phyloP scores from a whole-genome alignment of 345 rosid species.

The Jatropha curcas region DNA sequence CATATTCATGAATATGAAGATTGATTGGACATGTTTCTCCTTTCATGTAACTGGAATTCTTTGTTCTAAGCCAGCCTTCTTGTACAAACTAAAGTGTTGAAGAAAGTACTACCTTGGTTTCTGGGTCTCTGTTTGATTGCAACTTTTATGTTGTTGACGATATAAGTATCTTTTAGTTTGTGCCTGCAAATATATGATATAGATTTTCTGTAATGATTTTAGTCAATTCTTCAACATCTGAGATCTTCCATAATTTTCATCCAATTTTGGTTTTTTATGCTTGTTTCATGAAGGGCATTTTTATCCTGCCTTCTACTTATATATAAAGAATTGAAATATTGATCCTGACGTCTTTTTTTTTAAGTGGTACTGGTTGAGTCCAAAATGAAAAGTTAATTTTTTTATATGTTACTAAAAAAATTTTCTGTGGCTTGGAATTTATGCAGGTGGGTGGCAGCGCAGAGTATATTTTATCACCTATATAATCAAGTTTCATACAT shows the following conservation, averaged over 20 bases:
- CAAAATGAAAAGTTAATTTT: neutral
- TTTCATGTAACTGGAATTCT: conserved; percentile 4
- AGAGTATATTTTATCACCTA: conserved; percentile 95
- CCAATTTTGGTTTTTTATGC: neutral
- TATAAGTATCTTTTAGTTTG: neutral
- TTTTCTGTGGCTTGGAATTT: conserved; percentile 23
- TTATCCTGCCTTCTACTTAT: neutral
- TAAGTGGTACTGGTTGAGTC: conserved; percentile 1
- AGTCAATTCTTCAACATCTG: conserved; percentile 2
- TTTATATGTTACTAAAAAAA: conserved; percentile 9
- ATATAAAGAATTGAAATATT: neutral
- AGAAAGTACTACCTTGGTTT: neutral
- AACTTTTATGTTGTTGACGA: neutral
- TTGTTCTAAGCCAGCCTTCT: neutral
- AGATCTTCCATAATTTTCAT: neutral
- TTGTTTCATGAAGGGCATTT: neutral
- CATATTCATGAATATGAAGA: neutral
- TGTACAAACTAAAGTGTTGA: neutral
- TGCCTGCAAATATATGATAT: neutral
- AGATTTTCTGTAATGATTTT: neutral
- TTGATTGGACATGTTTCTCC: no score
- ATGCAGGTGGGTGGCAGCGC: conserved; percentile 93
- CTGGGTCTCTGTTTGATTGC: neutral
- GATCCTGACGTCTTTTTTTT: neutral
- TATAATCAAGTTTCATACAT: conserved; percentile 98